Base-by-base conservation (phyloP, 1,284 basidiomycete genomes). In the Puccinia triticina region DNA sequence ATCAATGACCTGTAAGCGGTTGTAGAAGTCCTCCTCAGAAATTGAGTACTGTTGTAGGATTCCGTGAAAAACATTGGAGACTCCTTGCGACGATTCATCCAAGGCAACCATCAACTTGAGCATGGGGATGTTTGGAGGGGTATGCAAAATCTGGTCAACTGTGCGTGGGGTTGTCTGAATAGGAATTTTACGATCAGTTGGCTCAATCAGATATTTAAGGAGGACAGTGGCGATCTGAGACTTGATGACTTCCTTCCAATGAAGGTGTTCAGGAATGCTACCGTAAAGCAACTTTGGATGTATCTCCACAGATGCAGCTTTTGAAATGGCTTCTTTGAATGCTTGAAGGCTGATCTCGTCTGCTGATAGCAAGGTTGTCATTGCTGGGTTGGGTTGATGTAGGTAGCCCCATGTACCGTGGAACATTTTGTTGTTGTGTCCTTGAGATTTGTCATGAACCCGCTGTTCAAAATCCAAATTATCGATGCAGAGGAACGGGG, bases 381-480 rank as follows among this genome's bases (percentile, higher is more conserved):
- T 11, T 18, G 12, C 14, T 37, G 10, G 32, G 32, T 40, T 37
- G 8, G 23, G 21, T 1, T 40, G 64, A n/a, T 67, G 64, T 29
- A 67, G 8, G 16, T 40, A 67, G 12, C 64, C 64, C 64, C 64
- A 67, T 21, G 64, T 67, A 5, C 61, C 61, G 32, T 64, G 61
- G 61, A 64, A 64, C 26, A 64, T 64, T 21, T 32, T 26, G 26
- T 7, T 67, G 12, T 21, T 40, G 32, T 67, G 29, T 40, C 64
- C 64, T 3, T 40, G 32, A 1, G 64, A 67, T 21, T 67, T 37
- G 1, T 32, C 12, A 29, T 67, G 64, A 8, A 67, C 32, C 21
- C 26, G 37, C 40, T 67, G 64, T n/a, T 67, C 64, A n/a, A 67
- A 67, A 18, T 67, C 64, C 14, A 67, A 34, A 16, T 43, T 67